Evolutionary conservation across 768 basidiomycete genomes (phyloP).

Genomic region (Xerocomellus intermedius): DNA sequence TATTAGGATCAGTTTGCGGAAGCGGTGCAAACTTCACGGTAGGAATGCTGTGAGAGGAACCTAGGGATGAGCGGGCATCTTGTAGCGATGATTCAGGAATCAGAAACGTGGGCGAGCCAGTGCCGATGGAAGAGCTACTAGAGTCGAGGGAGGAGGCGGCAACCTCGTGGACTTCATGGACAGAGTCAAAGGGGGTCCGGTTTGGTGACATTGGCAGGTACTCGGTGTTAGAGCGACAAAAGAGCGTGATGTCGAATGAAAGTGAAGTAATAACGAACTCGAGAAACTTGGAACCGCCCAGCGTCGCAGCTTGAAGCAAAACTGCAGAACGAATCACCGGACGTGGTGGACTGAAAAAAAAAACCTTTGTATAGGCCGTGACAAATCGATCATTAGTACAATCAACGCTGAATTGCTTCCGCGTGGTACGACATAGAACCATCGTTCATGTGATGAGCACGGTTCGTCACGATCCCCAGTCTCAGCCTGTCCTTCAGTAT

Average conservation of each 20-base stretch:
- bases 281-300: constrained; percentile 9
- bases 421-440: not conserved
- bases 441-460: constrained; percentile 44
- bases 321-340: not conserved
- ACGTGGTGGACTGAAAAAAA: constrained; percentile 4
- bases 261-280: not conserved
- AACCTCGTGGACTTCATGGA: constrained; percentile 19
- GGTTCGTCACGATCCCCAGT: constrained; percentile 64
- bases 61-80: constrained; percentile 14
- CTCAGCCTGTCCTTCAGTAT: constrained; percentile 40
- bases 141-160: constrained; percentile 16
- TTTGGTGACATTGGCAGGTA: constrained; percentile 13
- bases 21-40: constrained; percentile 61
- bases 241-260: constrained; percentile 26
- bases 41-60: constrained; percentile 18
- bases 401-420: constrained; percentile 1
- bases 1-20: constrained; percentile 49
- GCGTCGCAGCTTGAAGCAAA: constrained; percentile 7
- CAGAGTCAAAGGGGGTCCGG: constrained; percentile 7
- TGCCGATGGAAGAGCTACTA: constrained; percentile 13
- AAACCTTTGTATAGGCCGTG: not conserved
- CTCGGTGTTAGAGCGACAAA: constrained; percentile 1
- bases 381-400: not conserved
- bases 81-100: constrained; percentile 5
- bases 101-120: constrained; percentile 10